Evolutionary conservation across 2,329 filamentous ascomycete species (phyloP).

Genomic region (Bipolaris sorokiniana): DNA sequence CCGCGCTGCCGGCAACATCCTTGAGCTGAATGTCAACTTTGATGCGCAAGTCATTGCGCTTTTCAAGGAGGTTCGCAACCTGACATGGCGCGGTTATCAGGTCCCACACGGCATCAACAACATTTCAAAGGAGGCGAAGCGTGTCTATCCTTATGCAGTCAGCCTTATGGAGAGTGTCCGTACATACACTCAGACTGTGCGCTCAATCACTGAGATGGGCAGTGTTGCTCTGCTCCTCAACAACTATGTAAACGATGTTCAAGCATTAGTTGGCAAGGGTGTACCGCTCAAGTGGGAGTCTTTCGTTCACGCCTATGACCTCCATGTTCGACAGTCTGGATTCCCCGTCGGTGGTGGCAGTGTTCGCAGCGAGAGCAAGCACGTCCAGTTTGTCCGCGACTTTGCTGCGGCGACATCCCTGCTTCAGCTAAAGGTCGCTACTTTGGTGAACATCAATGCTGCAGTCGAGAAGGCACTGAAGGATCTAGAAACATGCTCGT

Average conservation of each 20-base stretch:
- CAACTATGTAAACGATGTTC: conserved; percentile 90
- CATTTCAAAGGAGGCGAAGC: conserved; percentile 97
- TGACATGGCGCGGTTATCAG: conserved; percentile 92
- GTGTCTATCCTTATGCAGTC: conserved; percentile 96
- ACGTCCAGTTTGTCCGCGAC: conserved; percentile 94
- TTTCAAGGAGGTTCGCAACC: conserved; percentile 97
- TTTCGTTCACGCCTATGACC: conserved; percentile 94
- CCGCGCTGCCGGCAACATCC: conserved; percentile 83
- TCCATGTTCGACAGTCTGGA: conserved; percentile 73
- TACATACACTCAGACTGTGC: conserved; percentile 85
- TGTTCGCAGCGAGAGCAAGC: conserved; percentile 76
- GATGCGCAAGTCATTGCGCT: conserved; percentile 95
- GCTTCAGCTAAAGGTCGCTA: conserved; percentile 84
- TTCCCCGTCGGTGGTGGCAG: conserved; percentile 66
- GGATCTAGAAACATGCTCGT: conserved; percentile 84
- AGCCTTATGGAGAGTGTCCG: conserved; percentile 99
- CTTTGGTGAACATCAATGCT: conserved; percentile 78
- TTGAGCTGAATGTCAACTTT: conserved; percentile 94
- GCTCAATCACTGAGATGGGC: conserved; percentile 82
- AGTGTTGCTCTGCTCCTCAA: conserved; percentile 87
- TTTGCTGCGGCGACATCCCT: conserved; percentile 87
- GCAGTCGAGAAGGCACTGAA: conserved; percentile 80
- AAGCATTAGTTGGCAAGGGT: conserved; percentile 81
- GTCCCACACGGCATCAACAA: conserved; percentile 95
- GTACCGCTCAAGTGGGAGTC: conserved; percentile 95